These are phyloP conservation scores for Scheffersomyces ergatensis DNA, from an alignment of 805 yeast species.

Conservation along the genomic window DNA sequence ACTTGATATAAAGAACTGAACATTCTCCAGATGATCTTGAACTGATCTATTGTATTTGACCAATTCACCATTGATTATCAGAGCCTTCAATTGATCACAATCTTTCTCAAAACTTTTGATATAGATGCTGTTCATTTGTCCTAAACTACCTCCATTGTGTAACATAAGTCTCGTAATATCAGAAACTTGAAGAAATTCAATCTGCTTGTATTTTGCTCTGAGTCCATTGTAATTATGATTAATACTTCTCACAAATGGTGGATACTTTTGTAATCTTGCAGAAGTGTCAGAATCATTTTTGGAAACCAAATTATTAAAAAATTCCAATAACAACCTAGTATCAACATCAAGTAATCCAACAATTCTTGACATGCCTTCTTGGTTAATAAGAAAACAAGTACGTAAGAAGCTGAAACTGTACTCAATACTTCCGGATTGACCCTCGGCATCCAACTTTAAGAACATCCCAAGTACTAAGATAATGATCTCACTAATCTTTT, in stretches of 20 bases:
- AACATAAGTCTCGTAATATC: conserved; percentile 34
- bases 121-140: conserved; percentile 27
- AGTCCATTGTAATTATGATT: conserved; percentile 20
- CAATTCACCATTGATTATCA: conserved; percentile 43
- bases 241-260: conserved; percentile 26
- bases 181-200: conserved; percentile 16
- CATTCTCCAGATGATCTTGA: conserved; percentile 67
- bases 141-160: conserved; percentile 34
- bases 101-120: conserved; percentile 35
- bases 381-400: conserved; percentile 30
- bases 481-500: conserved; percentile 30
- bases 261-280: conserved; percentile 21
- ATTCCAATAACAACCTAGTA: conserved; percentile 21
- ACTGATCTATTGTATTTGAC: conserved; percentile 49
- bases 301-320: conserved; percentile 25
- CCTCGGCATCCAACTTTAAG: conserved; percentile 12
- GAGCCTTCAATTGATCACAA: conserved; percentile 28
- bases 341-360: conserved; percentile 12
- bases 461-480: conserved; percentile 29
- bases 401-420: conserved; percentile 34
- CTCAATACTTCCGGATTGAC: conserved; percentile 18
- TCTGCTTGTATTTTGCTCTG: conserved; percentile 15
- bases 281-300: conserved; percentile 39
- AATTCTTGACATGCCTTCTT: conserved; percentile 19
- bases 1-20: conserved; percentile 43